Evolutionary conservation across 2,329 filamentous ascomycete genomes (phyloP).

Genomic region (Ophiostoma australiae): DNA sequence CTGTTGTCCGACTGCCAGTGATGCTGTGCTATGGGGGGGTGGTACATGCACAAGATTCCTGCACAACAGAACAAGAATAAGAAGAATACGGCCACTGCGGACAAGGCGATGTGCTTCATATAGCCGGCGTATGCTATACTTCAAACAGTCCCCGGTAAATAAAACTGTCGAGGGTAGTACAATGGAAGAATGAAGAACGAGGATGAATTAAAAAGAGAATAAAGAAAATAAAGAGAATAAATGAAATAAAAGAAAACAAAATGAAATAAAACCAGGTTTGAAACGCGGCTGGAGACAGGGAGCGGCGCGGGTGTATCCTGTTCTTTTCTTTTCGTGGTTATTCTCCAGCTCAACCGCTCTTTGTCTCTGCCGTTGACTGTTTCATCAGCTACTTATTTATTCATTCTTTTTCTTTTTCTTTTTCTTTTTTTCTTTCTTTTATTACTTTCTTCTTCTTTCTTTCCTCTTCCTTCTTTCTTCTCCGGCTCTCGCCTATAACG

Average conservation of each 20-base stretch:
- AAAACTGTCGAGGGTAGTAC: not conserved
- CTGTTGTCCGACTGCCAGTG: not conserved
- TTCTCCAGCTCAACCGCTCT: not conserved
- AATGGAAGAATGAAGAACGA: not conserved
- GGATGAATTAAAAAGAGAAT: not conserved
- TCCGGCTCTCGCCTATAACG: not conserved
- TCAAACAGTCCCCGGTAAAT: conserved; percentile 8
- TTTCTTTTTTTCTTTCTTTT: not conserved
- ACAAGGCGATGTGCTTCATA: not conserved
- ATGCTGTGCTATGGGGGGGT: not conserved
- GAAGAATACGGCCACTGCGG: not conserved
- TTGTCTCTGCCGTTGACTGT: not conserved
- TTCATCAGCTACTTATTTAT: not conserved
- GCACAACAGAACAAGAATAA: not conserved
- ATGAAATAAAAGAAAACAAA: not conserved
- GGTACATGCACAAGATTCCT: not conserved
- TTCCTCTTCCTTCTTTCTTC: not conserved
- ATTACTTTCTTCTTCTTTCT: not conserved
- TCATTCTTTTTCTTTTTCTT: not conserved
- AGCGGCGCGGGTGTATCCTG: not conserved
- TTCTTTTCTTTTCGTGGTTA: not conserved
- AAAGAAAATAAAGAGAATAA: not conserved
- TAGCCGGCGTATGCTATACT: not conserved
- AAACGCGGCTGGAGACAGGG: conserved; percentile 8
- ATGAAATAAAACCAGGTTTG: not conserved